phyloP scores from a whole-genome alignment of 2,329 filamentous ascomycete genomes.

The Lojkania enalia region DNA sequence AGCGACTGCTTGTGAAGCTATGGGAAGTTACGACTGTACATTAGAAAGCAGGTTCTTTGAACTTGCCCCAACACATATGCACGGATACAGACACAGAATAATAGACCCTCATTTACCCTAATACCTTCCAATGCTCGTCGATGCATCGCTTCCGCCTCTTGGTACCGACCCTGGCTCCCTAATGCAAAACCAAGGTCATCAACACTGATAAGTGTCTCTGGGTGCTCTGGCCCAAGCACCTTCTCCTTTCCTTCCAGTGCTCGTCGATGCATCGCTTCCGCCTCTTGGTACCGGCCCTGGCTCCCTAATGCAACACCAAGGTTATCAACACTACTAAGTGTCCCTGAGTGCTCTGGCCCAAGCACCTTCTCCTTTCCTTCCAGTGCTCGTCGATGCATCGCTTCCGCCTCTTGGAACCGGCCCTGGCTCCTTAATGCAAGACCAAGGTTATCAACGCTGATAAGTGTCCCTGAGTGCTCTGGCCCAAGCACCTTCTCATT shows the following conservation, averaged over 20 bases:
- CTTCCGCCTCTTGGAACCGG: background rate
- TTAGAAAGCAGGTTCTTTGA: background rate
- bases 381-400: background rate
- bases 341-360: slow-evolving; percentile 3
- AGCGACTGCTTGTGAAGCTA: too few species aligned
- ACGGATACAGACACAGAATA: background rate
- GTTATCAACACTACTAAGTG: background rate
- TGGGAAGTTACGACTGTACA: background rate
- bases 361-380: background rate
- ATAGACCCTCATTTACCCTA: background rate
- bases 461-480: slow-evolving; percentile 1
- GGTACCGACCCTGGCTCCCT: background rate
- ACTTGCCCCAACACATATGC: background rate
- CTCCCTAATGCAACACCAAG: background rate
- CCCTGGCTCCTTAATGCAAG: slow-evolving; percentile 1
- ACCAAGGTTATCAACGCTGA: background rate
- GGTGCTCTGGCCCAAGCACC: slow-evolving; percentile 7
- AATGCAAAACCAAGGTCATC: slow-evolving; percentile 3
- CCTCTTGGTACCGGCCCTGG: slow-evolving; percentile 1
- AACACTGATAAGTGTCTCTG: slow-evolving; percentile 8
- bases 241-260: slow-evolving; percentile 3
- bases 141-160: slow-evolving; percentile 5
- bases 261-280: background rate
- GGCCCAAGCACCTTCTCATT: background rate
- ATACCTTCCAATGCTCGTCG: background rate